A percentile compares a stretch with the other conserved stretches of the same genome.
These are phyloP conservation scores for Centaurea solstitialis DNA, from an alignment of 129 eudicot species.

Conservation along the genomic window DNA sequence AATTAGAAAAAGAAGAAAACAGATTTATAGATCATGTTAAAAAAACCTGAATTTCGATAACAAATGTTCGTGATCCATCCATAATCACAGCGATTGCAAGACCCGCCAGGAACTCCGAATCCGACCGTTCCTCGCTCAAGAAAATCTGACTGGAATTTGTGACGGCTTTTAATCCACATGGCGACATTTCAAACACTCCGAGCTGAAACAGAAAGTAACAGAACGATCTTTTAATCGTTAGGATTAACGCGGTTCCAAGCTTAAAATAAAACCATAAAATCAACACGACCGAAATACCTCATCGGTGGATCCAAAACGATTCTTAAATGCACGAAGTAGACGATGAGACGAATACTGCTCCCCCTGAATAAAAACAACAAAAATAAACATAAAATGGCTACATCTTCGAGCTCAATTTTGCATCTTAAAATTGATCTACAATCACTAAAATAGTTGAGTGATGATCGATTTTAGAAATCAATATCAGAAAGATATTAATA, in stretches of 20 bases:
- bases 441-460: background rate
- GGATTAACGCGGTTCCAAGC: background rate
- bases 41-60: conserved; percentile 75
- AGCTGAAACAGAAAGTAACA: conserved; percentile 43
- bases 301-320: conserved; percentile 95
- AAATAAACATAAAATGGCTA: background rate
- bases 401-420: background rate
- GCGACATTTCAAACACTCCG: conserved; percentile 94
- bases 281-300: conserved; percentile 49
- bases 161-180: conserved; percentile 71
- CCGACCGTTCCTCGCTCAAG: conserved; percentile 56
- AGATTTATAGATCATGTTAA: background rate
- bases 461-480: background rate
- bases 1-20: background rate
- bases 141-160: conserved; percentile 86
- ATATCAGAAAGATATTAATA: no score
- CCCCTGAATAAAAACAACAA: conserved; percentile 55
- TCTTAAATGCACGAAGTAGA: conserved; percentile 81
- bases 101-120: conserved; percentile 82
- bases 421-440: background rate
- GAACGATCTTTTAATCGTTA: no score
- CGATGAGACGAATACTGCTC: conserved; percentile 87
- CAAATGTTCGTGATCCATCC: conserved; percentile 89
- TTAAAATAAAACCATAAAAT: background rate
- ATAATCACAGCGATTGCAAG: conserved; percentile 77